phyloP scores from a whole-genome alignment of 2,329 filamentous ascomycete genomes.

The Nannizziopsis barbatae region DNA sequence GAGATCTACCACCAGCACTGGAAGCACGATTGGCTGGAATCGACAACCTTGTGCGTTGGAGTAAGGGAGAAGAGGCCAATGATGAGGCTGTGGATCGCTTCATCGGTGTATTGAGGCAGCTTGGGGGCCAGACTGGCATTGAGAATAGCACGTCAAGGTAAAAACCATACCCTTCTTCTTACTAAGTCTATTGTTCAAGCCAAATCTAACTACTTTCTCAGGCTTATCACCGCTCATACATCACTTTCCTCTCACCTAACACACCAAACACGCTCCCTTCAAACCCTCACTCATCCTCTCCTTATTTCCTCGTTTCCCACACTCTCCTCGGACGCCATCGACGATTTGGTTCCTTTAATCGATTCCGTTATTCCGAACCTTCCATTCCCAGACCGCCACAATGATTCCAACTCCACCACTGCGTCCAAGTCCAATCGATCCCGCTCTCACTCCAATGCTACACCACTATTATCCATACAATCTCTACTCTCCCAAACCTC shows the following conservation, averaged over 20 bases:
- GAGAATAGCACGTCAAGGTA: conserved; percentile 48
- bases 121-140: conserved; percentile 45
- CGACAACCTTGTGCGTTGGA: conserved; percentile 44
- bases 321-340: conserved; percentile 43
- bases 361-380: conserved; percentile 43
- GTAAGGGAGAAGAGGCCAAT: conserved; percentile 43
- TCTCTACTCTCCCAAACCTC: conserved; percentile 59
- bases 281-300: conserved; percentile 47
- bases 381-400: conserved; percentile 33
- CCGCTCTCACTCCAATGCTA: conserved; percentile 18
- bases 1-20: conserved; percentile 44
- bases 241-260: conserved; percentile 49
- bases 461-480: conserved; percentile 53
- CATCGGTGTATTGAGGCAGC: conserved; percentile 41
- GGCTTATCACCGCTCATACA: conserved; percentile 48
- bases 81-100: conserved; percentile 45
- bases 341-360: conserved; percentile 47
- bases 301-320: conserved; percentile 47
- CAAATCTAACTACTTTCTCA: conserved; percentile 21
- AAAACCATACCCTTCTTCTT: conserved; percentile 8
- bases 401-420: conserved; percentile 11
- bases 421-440: neutral
- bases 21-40: conserved; percentile 46
- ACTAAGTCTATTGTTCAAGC: neutral
- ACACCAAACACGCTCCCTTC: conserved; percentile 49